These are phyloP conservation scores for Letharia lupina DNA, from an alignment of 495 filamentous ascomycete species.

Conservation along the genomic window DNA sequence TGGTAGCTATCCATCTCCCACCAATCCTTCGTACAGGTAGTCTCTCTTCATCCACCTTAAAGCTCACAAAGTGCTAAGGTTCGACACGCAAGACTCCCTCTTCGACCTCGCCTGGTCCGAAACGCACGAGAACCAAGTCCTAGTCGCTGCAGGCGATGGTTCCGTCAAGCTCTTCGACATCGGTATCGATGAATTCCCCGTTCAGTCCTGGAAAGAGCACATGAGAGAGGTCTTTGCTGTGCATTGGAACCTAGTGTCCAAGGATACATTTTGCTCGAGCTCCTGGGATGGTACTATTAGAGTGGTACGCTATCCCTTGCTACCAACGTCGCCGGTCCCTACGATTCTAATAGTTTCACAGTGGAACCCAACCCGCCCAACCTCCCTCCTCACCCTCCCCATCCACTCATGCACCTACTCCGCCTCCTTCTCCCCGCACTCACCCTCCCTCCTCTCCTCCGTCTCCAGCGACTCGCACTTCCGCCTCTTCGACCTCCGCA, in stretches of 20 bases:
- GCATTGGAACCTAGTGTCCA: slow-evolving; percentile 84
- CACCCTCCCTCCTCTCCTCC: slow-evolving; percentile 66
- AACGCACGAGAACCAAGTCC: slow-evolving; percentile 85
- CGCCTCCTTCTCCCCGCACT: slow-evolving; percentile 71
- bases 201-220: slow-evolving; percentile 86
- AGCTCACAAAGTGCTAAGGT: slow-evolving; percentile 41
- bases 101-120: slow-evolving; percentile 94
- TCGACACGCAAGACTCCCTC: slow-evolving; percentile 92
- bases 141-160: slow-evolving; percentile 81
- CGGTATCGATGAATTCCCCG: slow-evolving; percentile 64
- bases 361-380: slow-evolving; percentile 69
- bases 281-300: slow-evolving; percentile 95
- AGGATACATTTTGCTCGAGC: slow-evolving; percentile 76
- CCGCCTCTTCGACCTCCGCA: slow-evolving; percentile 82
- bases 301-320: slow-evolving; percentile 42
- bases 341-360: slow-evolving; percentile 16
- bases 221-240: slow-evolving; percentile 85
- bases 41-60: background rate
- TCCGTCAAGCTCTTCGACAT: slow-evolving; percentile 91
- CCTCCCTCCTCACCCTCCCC: slow-evolving; percentile 73
- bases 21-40: background rate
- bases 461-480: slow-evolving; percentile 80
- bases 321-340: background rate
- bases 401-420: slow-evolving; percentile 88
- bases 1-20: slow-evolving; percentile 36